Base-by-base conservation (phyloP, 768 basidiomycete species). In the Xanthoconium purpureum region DNA sequence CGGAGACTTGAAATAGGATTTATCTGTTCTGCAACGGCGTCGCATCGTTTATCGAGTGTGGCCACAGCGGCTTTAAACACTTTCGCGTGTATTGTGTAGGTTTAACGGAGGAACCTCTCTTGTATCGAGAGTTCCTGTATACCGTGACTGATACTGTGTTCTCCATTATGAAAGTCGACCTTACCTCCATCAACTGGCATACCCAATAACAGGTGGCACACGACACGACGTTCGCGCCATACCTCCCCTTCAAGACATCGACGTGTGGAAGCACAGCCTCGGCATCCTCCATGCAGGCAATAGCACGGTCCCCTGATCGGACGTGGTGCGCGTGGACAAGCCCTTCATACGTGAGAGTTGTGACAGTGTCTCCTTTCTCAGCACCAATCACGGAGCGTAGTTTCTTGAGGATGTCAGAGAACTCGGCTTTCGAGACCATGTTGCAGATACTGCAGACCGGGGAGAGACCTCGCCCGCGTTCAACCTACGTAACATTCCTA, bases 151-250 rank as follows among this genome's bases (percentile, higher is more conserved):
- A 14, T 14, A 9, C 24, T 3, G 32, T 3, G 1, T 7, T 9
- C 12, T 24, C 44, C 4, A 24, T 40, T 2, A 17, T 7, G 29
- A 3, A 6, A n/a, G 33, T 9, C 1, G 11, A 47, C 0, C 50
- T 45, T 40, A 80, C 80, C 63, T 75, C 74, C 33, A 74, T 64
- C 37, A 73, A 45, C 39, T 73, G 72, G 47, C 71, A 78, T 3
- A 76, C 71, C 81, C 80, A 83, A 50, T 71, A 76, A 62, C 79
- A 83, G 5, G 80, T 63, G 5, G 73, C 74, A 44, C 73, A 76
- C 42, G 63, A 71, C 24, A 77, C 65, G 15, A 66, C 55, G 36
- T 53, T 49, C 0, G 46, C 39, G 18, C 67, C 60, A n/a, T 71
- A 51, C 28, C 49, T 58, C 12, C 62, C 51, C 50, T 52, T 66